Evolutionary conservation across 495 filamentous ascomycete genomes (phyloP).

Genomic region (Podospora pseudopauciseta): DNA sequence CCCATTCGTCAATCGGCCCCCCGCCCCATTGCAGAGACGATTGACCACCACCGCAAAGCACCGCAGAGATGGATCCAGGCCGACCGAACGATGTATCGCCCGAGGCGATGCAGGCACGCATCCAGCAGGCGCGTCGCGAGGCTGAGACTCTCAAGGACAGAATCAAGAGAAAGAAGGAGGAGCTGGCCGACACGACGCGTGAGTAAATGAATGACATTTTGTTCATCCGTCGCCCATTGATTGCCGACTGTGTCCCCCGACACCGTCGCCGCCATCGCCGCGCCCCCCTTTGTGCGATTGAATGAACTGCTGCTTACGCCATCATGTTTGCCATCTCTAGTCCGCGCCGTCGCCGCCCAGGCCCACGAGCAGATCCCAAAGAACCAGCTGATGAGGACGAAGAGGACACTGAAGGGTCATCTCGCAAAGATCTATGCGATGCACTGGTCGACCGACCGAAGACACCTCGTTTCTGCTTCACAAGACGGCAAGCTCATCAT

Average conservation of each 20-base stretch:
- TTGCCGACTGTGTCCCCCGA: not conserved
- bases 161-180: conserved; percentile 99
- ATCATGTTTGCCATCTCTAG: conserved; percentile 45
- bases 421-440: conserved; percentile 99
- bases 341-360: conserved; percentile 84
- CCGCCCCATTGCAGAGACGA: conserved; percentile 11
- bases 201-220: conserved; percentile 41
- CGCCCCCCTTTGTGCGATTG: conserved; percentile 8
- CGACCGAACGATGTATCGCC: conserved; percentile 56
- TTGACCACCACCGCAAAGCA: conserved; percentile 19
- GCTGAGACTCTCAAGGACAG: conserved; percentile 96
- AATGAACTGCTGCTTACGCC: conserved; percentile 13
- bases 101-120: conserved; percentile 68
- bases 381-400: conserved; percentile 88
- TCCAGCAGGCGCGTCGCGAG: conserved; percentile 94
- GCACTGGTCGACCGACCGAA: conserved; percentile 99
- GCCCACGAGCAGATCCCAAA: conserved; percentile 85
- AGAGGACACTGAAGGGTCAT: conserved; percentile 93
- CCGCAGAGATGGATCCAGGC: conserved; percentile 46
- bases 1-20: conserved; percentile 22
- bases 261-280: conserved; percentile 4
- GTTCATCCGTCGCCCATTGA: not conserved
- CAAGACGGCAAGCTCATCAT: conserved; percentile 99
- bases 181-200: conserved; percentile 96
- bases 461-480: conserved; percentile 95